Conservation (phyloP, 164 flowering plant genomes). For the Sextonia rubra region DNA sequence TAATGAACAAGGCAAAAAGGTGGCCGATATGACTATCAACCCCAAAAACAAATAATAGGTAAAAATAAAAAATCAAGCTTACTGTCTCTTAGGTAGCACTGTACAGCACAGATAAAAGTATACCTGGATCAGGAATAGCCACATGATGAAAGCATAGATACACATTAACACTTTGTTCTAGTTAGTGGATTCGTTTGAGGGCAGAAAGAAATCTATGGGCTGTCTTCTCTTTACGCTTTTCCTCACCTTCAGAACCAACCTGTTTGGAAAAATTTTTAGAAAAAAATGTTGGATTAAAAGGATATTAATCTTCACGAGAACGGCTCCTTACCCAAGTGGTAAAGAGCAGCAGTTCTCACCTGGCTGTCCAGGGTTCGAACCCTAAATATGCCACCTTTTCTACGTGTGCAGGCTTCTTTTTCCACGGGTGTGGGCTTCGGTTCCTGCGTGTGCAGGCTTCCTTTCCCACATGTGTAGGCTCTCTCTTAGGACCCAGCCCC, state of each 20-base stretch:
- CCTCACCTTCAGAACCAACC: slow-evolving; percentile 48
- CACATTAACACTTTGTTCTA: slow-evolving; percentile 7
- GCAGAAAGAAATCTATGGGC: slow-evolving; percentile 47
- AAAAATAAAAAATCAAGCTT: background rate
- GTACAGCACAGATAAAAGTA: background rate
- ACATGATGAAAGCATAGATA: slow-evolving; percentile 6
- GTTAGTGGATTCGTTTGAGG: slow-evolving; percentile 43
- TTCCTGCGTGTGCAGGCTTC: too few species aligned
- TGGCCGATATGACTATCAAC: background rate
- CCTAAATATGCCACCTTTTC: too few species aligned
- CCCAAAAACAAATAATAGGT: background rate
- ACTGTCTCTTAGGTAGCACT: background rate
- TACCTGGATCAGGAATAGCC: background rate
- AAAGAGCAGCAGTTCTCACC: too few species aligned
- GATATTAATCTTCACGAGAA: background rate
- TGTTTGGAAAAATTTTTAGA: slow-evolving; percentile 15
- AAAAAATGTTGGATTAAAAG: background rate
- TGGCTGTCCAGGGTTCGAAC: too few species aligned
- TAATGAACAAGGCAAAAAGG: background rate
- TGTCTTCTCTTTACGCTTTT: slow-evolving; percentile 37
- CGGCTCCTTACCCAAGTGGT: too few species aligned
- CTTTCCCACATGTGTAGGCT: too few species aligned
- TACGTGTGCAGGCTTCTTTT: too few species aligned
- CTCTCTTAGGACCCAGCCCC: too few species aligned
- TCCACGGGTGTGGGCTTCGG: too few species aligned